Conservation (phyloP, 2,329 filamentous ascomycete genomes). For the Furcasterigmium sp. region DNA sequence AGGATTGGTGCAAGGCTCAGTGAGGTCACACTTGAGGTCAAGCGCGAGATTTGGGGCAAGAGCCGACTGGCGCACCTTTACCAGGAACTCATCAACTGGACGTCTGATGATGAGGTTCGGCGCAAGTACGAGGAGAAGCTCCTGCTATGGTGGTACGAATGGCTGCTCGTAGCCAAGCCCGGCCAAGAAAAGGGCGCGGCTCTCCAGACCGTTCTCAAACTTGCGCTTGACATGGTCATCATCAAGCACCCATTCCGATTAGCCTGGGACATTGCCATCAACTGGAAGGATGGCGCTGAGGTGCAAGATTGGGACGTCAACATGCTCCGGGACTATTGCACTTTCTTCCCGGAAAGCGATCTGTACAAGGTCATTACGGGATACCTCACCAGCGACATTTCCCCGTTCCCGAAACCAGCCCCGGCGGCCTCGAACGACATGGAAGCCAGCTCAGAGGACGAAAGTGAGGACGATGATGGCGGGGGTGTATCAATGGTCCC, state of each 20-base stretch:
- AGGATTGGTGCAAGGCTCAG: slow-evolving; percentile 78
- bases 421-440: slow-evolving; percentile 10
- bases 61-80: slow-evolving; percentile 81
- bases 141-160: slow-evolving; percentile 73
- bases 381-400: slow-evolving; percentile 77
- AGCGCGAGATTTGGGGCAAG: slow-evolving; percentile 70
- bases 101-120: slow-evolving; percentile 75
- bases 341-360: slow-evolving; percentile 79
- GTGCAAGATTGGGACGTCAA: slow-evolving; percentile 73
- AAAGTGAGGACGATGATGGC: slow-evolving; percentile 56
- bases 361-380: slow-evolving; percentile 76
- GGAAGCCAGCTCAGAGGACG: slow-evolving; percentile 32
- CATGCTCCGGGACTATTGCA: slow-evolving; percentile 74
- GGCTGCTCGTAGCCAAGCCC: slow-evolving; percentile 61
- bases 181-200: slow-evolving; percentile 64
- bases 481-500: slow-evolving; percentile 49
- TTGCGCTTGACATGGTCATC: slow-evolving; percentile 90
- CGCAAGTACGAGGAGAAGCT: slow-evolving; percentile 88
- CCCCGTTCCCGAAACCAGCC: slow-evolving; percentile 61
- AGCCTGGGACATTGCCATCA: slow-evolving; percentile 86
- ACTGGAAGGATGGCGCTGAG: slow-evolving; percentile 78
- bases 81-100: slow-evolving; percentile 83
- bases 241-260: slow-evolving; percentile 87
- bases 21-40: slow-evolving; percentile 82
- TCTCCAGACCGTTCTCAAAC: slow-evolving; percentile 64